Base-by-base conservation (phyloP, 805 yeast genomes). In the Candida bentonensis region DNA sequence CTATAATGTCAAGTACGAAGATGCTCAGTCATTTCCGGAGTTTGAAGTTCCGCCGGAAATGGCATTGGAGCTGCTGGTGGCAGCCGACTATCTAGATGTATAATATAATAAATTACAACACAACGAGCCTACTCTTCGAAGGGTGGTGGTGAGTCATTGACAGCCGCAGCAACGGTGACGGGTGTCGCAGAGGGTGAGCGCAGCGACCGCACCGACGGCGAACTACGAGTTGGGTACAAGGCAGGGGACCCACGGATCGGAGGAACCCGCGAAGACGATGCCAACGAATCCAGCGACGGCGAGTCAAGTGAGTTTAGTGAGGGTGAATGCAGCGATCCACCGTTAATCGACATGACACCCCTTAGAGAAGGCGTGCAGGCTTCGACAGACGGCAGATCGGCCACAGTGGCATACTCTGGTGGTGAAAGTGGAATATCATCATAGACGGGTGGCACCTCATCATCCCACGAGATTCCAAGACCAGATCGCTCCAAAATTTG, bases 401-500 rank as follows among this genome's bases (percentile, higher is more conserved):
- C 57, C 1, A 60, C 53, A 15, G 47, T 49, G 30, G 64, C 70
- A 60, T 92, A 89, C 2, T 78, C 76, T 1, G 98, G 98, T 0
- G 98, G 98, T 21, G 88, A 77, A 39, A 85, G 68, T 0, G 94
- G 77, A 20, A 92, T 87, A 51, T 86, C 89, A 44, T 77, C 85
- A 56, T 92, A 92, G 20, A 87, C 82, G 1, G 99, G 99, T 2
- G 99, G 99, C 15, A 94, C 97, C 62, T 92, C 98, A 58, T 89
- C 96, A 62, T 89, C 96, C 97, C 98, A 92, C 0, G 96, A 82
- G 23, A 92, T 85, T 3, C 98, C 98, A 36, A 92, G 69, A 0
- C 99, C 99, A 0, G 95, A 81, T 47, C 97, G 70, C 58, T 88
- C 97, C 2, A 95, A 82, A 21, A 92, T 63, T 2, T 69, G 67